Percentiles rank a stretch among this genome's conserved stretches.
Evolutionary conservation across 768 basidiomycete species (phyloP).

Genomic region (Mycena haematopus): DNA sequence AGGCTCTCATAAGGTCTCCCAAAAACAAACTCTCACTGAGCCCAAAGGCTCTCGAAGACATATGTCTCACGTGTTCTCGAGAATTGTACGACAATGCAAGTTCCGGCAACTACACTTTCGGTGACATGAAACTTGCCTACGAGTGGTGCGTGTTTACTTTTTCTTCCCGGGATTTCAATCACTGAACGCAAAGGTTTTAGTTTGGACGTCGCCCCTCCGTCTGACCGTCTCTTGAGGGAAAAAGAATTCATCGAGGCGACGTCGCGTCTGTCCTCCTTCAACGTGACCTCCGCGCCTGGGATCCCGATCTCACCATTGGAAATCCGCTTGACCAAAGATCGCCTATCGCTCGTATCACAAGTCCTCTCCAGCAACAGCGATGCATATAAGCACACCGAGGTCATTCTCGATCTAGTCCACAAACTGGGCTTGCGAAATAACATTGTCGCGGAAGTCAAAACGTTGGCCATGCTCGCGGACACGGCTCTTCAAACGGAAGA

Average conservation of each 20-base stretch:
- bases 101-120: conserved; percentile 89
- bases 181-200: conserved; percentile 46
- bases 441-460: conserved; percentile 77
- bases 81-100: conserved; percentile 97
- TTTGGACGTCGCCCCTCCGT: conserved; percentile 72
- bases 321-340: conserved; percentile 90
- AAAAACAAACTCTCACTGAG: conserved; percentile 57
- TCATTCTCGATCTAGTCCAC: conserved; percentile 87
- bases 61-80: conserved; percentile 79
- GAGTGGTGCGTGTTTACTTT: conserved; percentile 70
- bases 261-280: conserved; percentile 92
- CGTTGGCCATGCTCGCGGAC: conserved; percentile 89
- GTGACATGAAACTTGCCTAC: conserved; percentile 97
- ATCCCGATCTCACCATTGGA: conserved; percentile 88
- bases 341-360: conserved; percentile 83
- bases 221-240: conserved; percentile 69
- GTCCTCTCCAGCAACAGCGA: conserved; percentile 86
- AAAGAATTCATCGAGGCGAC: conserved; percentile 98
- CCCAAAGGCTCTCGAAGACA: conserved; percentile 65
- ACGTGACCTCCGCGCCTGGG: conserved; percentile 75
- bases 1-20: conserved; percentile 57
- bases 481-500: conserved; percentile 86
- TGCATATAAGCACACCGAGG: conserved; percentile 90
- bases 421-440: conserved; percentile 87
- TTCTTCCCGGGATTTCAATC: conserved; percentile 11